Evolutionary conservation across 352 stramenopile species (phyloP), one percentile per base, ranked within the genome.

Genomic region (Phytopythium sindhum): DNA sequence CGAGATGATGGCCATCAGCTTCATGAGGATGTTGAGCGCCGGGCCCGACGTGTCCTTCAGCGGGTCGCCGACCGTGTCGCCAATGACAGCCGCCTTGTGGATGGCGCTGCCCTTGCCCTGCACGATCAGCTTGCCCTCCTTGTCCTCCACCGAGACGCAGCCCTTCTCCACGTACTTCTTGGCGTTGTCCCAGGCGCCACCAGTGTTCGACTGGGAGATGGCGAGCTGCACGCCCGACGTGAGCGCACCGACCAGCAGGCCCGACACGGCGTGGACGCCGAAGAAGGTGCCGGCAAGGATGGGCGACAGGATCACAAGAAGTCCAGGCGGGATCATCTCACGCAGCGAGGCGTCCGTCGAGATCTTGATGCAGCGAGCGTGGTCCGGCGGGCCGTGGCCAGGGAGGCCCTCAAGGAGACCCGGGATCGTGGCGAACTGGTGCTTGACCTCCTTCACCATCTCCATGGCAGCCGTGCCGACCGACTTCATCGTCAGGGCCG

Each of bases 121-220:
- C 57, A 93, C 86, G 66, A 95, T 92, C 24, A 94, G 78, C 80
- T 93, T 96, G 65, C 87, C 87, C n/a, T 94, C 85, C 84, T 96
- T 96, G 87, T 94, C 87, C 65, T 94, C 86, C 73, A 94, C 81
- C 65, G 83, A 93, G 48, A 96, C 84, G 64, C 85, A 95, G 65
- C 90, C 93, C 86, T 98, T 98, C 84, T 99, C 97, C 57, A 99
- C 98, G 76, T 98, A 99, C 87, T 99, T 99, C 88, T 99, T 99
- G 57, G 97, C 97, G 76, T 99, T 99, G 73, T 99, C 97, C 97
- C 98, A 99, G 59, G 98, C 98, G 77, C 98, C 98, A 70, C 98
- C 98, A 64, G 97, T 98, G 92, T 99, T 99, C 66, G 96, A 99
- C 87, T 99, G 98, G 55, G 96, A 99, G 72, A 99, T 98, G 54